Conservation (phyloP, 352 stramenopile species). For the Aphanomyces invadans region DNA sequence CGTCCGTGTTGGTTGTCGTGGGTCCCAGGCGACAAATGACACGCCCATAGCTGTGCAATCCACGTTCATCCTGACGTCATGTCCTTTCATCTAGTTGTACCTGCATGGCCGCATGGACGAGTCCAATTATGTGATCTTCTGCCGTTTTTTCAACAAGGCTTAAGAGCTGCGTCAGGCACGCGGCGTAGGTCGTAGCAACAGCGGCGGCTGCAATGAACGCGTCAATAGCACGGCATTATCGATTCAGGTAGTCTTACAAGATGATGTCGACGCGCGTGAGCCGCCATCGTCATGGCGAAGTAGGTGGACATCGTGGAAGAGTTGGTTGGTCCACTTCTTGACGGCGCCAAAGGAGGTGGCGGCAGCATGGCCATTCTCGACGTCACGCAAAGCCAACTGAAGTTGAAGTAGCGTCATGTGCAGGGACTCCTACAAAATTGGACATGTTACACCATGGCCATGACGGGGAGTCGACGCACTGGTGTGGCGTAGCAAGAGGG, state of each 20-base stretch:
- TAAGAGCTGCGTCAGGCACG: slow-evolving; percentile 4
- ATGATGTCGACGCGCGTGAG: not conserved
- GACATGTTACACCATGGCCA: too few relatives aligned
- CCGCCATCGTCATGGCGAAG: not conserved
- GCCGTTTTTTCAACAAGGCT: not conserved
- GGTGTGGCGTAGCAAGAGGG: not conserved
- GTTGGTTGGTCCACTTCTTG: not conserved
- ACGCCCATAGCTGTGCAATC: slow-evolving; percentile 14
- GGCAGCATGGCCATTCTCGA: not conserved
- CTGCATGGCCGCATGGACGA: not conserved
- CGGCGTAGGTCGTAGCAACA: not conserved
- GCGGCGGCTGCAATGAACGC: too few relatives aligned
- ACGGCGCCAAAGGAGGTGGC: not conserved
- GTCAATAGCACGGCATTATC: too few relatives aligned
- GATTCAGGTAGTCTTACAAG: too few relatives aligned
- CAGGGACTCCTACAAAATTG: slow-evolving; percentile 15
- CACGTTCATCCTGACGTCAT: too few relatives aligned
- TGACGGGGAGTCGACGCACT: too few relatives aligned
- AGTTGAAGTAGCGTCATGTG: not conserved
- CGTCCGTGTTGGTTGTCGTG: not conserved
- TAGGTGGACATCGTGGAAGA: slow-evolving; percentile 20
- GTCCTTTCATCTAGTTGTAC: too few relatives aligned
- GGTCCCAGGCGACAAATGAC: not conserved
- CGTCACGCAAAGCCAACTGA: not conserved
- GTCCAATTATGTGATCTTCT: not conserved